Evolutionary conservation across 495 filamentous ascomycete species (phyloP).

Genomic region (Aspergillus hancockii): DNA sequence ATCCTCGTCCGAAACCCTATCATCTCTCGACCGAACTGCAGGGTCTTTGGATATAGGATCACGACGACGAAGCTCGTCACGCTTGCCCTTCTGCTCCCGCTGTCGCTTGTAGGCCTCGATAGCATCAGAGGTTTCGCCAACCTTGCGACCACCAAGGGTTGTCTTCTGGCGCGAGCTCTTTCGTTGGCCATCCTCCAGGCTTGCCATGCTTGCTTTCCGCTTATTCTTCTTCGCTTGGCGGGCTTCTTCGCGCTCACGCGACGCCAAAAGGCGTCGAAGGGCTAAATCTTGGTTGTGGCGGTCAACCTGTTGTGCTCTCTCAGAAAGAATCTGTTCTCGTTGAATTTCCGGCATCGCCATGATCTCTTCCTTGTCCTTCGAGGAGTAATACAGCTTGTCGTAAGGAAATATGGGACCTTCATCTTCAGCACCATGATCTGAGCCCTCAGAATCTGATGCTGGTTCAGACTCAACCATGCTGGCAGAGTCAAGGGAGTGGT

Average conservation of each 20-base stretch:
- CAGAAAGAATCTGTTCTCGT: conserved; percentile 85
- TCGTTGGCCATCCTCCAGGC: conserved; percentile 69
- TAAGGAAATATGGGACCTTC: conserved; percentile 76
- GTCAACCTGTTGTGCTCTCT: conserved; percentile 79
- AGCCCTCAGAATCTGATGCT: conserved; percentile 62
- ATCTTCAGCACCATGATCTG: conserved; percentile 49
- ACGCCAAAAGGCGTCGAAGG: conserved; percentile 76
- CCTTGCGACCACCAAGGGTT: conserved; percentile 73
- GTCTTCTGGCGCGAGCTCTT: conserved; percentile 84
- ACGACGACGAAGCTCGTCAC: conserved; percentile 70
- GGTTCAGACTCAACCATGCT: conserved; percentile 90
- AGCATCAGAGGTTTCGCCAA: conserved; percentile 72
- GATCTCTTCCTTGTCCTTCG: conserved; percentile 78
- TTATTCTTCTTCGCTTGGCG: conserved; percentile 68
- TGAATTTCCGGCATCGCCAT: conserved; percentile 86
- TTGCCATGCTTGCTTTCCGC: conserved; percentile 74
- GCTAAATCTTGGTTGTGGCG: conserved; percentile 78
- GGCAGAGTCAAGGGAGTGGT: conserved; percentile 75
- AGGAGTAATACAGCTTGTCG: conserved; percentile 81
- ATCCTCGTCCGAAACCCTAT: conserved; percentile 59
- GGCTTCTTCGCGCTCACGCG: conserved; percentile 62
- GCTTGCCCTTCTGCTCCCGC: conserved; percentile 74
- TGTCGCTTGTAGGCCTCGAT: conserved; percentile 83
- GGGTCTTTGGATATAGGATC: conserved; percentile 58
- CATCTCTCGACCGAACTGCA: conserved; percentile 50